These are phyloP conservation scores for Aspergillus awamori DNA, from an alignment of 2,329 filamentous ascomycete species.

Conservation along the genomic window DNA sequence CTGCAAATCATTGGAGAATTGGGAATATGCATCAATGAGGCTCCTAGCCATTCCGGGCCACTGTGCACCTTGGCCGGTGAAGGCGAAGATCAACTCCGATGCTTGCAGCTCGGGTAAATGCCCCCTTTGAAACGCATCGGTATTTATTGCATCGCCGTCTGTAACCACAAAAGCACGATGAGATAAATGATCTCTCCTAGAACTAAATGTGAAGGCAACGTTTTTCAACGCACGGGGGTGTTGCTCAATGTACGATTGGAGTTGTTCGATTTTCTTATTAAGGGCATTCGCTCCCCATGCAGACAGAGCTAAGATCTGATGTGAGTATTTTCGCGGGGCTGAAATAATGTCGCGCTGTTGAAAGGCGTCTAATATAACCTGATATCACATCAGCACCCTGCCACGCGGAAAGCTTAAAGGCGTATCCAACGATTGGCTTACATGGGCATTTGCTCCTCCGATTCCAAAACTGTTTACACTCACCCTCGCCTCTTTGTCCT, in stretches of 20 bases:
- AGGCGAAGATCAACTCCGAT: constrained; percentile 24
- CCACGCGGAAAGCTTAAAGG: not conserved
- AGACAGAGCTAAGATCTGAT: constrained; percentile 5
- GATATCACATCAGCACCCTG: not conserved
- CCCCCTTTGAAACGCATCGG: not conserved
- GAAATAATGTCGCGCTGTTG: not conserved
- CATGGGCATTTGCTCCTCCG: constrained; percentile 19
- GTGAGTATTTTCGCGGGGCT: not conserved
- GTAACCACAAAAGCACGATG: constrained; percentile 12
- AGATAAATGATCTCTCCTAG: constrained; percentile 12
- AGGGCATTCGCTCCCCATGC: constrained; percentile 1
- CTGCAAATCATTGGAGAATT: constrained; percentile 17
- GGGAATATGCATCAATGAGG: constrained; percentile 18
- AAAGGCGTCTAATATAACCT: constrained; percentile 1
- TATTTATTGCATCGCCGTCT: not conserved
- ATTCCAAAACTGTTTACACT: constrained; percentile 35
- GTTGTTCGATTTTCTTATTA: not conserved
- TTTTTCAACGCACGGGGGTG: not conserved
- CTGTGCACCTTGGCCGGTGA: constrained; percentile 40
- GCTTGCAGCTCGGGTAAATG: not conserved
- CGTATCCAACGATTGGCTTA: not conserved
- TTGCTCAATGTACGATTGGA: not conserved
- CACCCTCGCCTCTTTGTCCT: constrained; percentile 17
- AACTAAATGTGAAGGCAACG: constrained; percentile 12
- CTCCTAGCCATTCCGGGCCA: constrained; percentile 31